phyloP scores from a whole-genome alignment of 306 rosid species.

The Dalbergia cochinchinensis region DNA sequence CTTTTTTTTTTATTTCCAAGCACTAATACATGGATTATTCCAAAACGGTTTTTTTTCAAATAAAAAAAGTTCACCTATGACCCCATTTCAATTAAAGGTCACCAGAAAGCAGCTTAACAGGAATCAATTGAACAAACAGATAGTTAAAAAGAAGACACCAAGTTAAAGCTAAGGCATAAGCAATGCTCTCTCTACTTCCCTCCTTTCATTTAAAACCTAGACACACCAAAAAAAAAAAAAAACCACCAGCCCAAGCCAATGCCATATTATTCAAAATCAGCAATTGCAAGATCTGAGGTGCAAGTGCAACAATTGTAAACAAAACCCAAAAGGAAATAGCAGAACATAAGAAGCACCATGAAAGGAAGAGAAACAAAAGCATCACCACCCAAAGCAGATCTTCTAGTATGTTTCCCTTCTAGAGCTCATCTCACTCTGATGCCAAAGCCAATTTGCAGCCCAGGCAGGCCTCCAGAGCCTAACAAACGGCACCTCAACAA shows the following conservation, averaged over 20 bases:
- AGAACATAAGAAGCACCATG: conserved; percentile 31
- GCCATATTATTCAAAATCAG: conserved; percentile 6
- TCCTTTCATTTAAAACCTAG: conserved; percentile 59
- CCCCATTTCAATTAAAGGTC: conserved; percentile 53
- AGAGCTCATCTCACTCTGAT: conserved; percentile 72
- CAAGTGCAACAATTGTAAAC: conserved; percentile 15
- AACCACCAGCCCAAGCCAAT: background rate
- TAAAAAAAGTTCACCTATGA: conserved; percentile 50
- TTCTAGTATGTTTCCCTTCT: conserved; percentile 90
- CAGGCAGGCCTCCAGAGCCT: conserved; percentile 68
- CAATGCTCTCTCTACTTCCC: conserved; percentile 67
- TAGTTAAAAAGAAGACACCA: conserved; percentile 46
- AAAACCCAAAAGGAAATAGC: background rate
- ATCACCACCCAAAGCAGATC: conserved; percentile 73
- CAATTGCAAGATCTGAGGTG: conserved; percentile 51
- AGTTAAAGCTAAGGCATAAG: conserved; percentile 54
- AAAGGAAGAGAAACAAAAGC: conserved; percentile 66
- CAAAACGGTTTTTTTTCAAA: background rate
- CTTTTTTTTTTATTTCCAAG: conserved; percentile 1
- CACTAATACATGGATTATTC: background rate
- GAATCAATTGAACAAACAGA: conserved; percentile 45
- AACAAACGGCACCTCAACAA: conserved; percentile 55
- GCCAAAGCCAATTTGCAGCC: conserved; percentile 92
- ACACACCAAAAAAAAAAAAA: conserved; percentile 4
- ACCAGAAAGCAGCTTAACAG: conserved; percentile 55